Evolutionary conservation across 2,329 filamentous ascomycete genomes (phyloP).

Genomic region (Scopulariopsis brevicaulis): DNA sequence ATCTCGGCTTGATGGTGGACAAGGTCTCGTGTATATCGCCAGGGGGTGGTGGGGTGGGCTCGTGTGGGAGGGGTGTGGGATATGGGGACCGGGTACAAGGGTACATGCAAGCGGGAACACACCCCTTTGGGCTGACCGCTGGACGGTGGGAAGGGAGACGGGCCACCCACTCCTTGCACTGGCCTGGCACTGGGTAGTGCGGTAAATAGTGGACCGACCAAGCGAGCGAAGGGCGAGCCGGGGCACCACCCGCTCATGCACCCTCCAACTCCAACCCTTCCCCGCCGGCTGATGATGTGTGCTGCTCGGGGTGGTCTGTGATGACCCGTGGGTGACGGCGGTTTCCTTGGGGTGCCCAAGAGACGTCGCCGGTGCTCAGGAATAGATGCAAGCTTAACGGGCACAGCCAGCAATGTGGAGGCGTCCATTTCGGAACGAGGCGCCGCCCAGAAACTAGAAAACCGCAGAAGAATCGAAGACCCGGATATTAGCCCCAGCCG

Average conservation of each 20-base stretch:
- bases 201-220: not conserved
- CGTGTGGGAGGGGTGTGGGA: not conserved
- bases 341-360: too few species aligned
- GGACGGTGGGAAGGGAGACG: not conserved
- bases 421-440: not conserved
- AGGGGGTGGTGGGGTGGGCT: constrained; percentile 3
- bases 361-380: too few species aligned
- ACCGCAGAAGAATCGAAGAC: not conserved
- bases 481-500: not conserved
- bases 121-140: constrained; percentile 3
- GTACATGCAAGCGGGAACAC: not conserved
- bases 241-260: not conserved
- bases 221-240: not conserved
- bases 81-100: not conserved
- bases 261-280: not conserved
- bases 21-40: constrained; percentile 4
- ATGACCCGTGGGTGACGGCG: too few species aligned
- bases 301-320: too few species aligned
- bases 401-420: not conserved
- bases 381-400: too few species aligned
- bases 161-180: not conserved
- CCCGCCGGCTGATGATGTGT: too few species aligned
- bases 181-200: constrained; percentile 1
- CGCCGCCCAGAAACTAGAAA: not conserved
- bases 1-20: constrained; percentile 5